Conservation (phyloP, 345 rosid genomes). For the Boechera retrofracta region DNA sequence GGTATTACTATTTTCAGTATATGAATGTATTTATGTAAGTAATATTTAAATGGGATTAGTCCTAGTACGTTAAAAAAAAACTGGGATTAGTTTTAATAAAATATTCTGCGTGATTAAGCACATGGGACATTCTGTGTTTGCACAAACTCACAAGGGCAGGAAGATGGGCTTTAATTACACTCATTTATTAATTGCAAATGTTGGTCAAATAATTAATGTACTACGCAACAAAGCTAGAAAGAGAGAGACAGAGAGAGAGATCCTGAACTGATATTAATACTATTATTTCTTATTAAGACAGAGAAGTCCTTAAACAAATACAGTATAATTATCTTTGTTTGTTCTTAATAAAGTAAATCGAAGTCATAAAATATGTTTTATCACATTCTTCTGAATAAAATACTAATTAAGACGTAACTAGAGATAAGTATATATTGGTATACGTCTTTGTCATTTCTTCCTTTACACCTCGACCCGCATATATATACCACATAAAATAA, state of each 20-base stretch:
- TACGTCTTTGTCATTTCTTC: conserved; percentile 50
- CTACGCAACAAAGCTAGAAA: conserved; percentile 38
- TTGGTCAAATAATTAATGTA: conserved; percentile 44
- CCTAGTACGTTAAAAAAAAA: neutral
- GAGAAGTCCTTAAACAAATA: conserved; percentile 21
- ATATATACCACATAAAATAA: conserved; percentile 5
- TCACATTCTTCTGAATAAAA: conserved; percentile 26
- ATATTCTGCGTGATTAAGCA: conserved; percentile 31
- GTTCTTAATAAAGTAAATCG: conserved; percentile 33
- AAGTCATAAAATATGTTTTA: conserved; percentile 27
- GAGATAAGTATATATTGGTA: conserved; percentile 41
- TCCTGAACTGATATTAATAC: neutral
- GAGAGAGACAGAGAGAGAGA: neutral
- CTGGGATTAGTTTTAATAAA: neutral
- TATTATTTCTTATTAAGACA: conserved; percentile 8
- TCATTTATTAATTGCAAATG: conserved; percentile 38
- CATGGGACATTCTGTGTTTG: conserved; percentile 47
- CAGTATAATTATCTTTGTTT: conserved; percentile 29
- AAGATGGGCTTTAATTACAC: conserved; percentile 40
- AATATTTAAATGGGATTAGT: neutral
- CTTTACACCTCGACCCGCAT: conserved; percentile 42
- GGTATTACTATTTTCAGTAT: neutral
- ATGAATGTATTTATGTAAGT: neutral
- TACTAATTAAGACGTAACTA: neutral
- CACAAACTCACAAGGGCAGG: conserved; percentile 42